Conservation (phyloP, 441 rosid species). For the Adansonia rubrostipa region DNA sequence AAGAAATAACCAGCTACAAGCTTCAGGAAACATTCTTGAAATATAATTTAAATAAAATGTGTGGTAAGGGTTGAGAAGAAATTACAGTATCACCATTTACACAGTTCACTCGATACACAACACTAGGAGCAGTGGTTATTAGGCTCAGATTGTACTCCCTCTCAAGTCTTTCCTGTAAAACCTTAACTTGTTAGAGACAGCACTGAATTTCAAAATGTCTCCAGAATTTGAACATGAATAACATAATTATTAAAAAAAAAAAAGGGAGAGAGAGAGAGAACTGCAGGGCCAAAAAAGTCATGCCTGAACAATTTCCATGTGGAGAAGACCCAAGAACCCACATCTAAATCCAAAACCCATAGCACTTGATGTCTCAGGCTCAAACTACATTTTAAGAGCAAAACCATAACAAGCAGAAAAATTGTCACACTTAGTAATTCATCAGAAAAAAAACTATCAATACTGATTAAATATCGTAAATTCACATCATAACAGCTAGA, state of each 20-base stretch:
- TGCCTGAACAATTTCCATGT: conserved; percentile 99
- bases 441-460: conserved; percentile 1
- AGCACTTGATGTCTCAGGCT: conserved; percentile 96
- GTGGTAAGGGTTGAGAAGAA: conserved; percentile 41
- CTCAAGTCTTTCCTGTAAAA: conserved; percentile 95
- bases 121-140: conserved; percentile 99
- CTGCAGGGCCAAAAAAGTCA: conserved; percentile 26
- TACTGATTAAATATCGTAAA: neutral
- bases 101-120: conserved; percentile 88
- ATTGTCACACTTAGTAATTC: conserved; percentile 1
- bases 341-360: conserved; percentile 99
- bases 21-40: conserved; percentile 19
- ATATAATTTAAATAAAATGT: conserved; percentile 21
- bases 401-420: conserved; percentile 22
- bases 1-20: conserved; percentile 19
- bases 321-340: conserved; percentile 98
- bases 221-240: neutral
- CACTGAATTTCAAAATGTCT: conserved; percentile 16
- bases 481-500: neutral
- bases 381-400: conserved; percentile 67
- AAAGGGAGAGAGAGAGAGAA: conserved; percentile 13
- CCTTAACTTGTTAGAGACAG: conserved; percentile 24
- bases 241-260: too few species aligned
- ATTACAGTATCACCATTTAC: conserved; percentile 78
- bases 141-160: conserved; percentile 95